These are phyloP conservation scores for Candida tallmaniae DNA, from an alignment of 805 yeast genomes.

Conservation along the genomic window DNA sequence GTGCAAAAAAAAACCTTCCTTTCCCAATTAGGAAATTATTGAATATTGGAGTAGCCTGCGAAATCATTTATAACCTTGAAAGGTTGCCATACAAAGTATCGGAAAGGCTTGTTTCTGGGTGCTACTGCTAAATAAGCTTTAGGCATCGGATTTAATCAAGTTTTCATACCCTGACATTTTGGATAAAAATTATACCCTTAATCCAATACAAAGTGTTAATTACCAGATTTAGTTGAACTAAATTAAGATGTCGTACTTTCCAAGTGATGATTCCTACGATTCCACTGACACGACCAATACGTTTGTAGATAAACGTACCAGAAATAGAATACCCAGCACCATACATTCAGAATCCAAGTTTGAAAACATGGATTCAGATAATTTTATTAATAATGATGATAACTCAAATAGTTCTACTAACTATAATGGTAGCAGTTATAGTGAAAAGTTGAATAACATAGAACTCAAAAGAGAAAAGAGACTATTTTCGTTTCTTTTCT, in stretches of 20 bases:
- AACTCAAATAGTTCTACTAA: neutral
- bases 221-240: too few relatives aligned
- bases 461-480: conserved; percentile 44
- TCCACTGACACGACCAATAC: conserved; percentile 16
- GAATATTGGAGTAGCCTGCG: too few relatives aligned
- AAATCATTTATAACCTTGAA: too few relatives aligned
- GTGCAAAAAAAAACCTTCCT: too few relatives aligned
- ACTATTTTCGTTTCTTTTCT: conserved; percentile 45
- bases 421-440: neutral
- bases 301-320: conserved; percentile 10
- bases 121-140: too few relatives aligned
- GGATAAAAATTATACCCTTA: too few relatives aligned
- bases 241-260: conserved; percentile 8
- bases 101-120: too few relatives aligned
- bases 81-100: too few relatives aligned
- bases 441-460: neutral
- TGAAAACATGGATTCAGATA: neutral
- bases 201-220: too few relatives aligned
- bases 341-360: neutral
- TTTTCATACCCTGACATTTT: too few relatives aligned
- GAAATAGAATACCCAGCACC: neutral
- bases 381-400: neutral
- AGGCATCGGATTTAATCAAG: too few relatives aligned
- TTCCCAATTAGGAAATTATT: too few relatives aligned
- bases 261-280: conserved; percentile 6